Evolutionary conservation across 2,329 filamentous ascomycete species (phyloP).

Genomic region (Colletotrichum gloeosporioides): DNA sequence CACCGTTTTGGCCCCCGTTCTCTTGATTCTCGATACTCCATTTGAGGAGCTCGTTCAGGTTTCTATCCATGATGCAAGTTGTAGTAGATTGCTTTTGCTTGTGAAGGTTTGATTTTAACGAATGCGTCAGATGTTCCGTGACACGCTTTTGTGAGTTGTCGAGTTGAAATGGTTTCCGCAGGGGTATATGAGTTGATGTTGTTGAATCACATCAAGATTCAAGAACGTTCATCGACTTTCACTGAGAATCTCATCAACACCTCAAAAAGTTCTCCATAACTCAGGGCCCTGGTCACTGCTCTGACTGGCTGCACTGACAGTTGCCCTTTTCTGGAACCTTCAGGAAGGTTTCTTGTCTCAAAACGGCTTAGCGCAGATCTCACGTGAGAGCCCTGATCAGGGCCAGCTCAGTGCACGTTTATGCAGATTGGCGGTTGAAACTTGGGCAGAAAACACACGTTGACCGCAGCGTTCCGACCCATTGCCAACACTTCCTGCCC

Average conservation of each 20-base stretch:
- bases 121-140: neutral
- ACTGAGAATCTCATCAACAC: constrained; percentile 14
- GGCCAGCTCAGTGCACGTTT: constrained; percentile 16
- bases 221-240: constrained; percentile 14
- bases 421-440: constrained; percentile 12
- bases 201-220: constrained; percentile 6
- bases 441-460: constrained; percentile 8
- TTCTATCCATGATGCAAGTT: constrained; percentile 43
- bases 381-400: constrained; percentile 24
- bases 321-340: constrained; percentile 45
- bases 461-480: neutral
- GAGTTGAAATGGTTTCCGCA: neutral
- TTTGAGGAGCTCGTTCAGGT: constrained; percentile 79
- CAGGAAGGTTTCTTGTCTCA: constrained; percentile 35
- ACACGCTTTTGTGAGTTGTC: neutral
- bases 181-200: neutral
- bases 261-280: constrained; percentile 19
- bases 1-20: neutral
- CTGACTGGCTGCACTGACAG: constrained; percentile 15
- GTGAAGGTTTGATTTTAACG: neutral
- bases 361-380: constrained; percentile 30
- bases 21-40: constrained; percentile 68
- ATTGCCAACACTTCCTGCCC: neutral
- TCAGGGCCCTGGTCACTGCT: neutral
- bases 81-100: neutral